Evolutionary conservation across 2,329 filamentous ascomycete species (phyloP).

Genomic region (Dryadomyces sulphureus): DNA sequence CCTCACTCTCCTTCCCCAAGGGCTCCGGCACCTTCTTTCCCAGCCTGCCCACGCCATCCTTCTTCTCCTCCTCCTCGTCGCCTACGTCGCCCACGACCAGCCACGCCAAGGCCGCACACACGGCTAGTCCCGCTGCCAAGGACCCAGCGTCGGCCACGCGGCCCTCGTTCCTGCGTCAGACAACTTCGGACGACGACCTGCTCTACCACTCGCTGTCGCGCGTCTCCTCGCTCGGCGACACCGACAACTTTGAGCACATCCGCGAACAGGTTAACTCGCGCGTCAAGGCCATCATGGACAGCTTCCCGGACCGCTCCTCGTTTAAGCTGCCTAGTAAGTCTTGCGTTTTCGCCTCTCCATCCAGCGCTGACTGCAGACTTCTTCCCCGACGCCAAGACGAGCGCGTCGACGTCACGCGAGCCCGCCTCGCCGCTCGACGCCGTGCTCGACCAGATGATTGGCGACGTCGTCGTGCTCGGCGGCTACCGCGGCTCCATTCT

Average conservation of each 20-base stretch:
- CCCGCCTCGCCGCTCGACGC: constrained; percentile 22
- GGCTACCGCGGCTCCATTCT: constrained; percentile 87
- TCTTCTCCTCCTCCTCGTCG: constrained; percentile 21
- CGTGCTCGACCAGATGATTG: constrained; percentile 53
- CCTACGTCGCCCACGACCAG: constrained; percentile 8
- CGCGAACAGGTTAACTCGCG: constrained; percentile 77
- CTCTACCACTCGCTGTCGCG: constrained; percentile 62
- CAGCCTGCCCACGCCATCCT: constrained; percentile 20
- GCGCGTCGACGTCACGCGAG: not conserved
- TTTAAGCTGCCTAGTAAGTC: constrained; percentile 45
- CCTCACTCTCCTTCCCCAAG: constrained; percentile 34
- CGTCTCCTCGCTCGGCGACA: constrained; percentile 73
- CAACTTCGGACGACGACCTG: constrained; percentile 65
- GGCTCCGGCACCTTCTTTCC: constrained; percentile 20
- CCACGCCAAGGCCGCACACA: not conserved
- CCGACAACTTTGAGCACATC: constrained; percentile 64
- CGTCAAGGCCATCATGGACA: constrained; percentile 81
- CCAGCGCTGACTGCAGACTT: constrained; percentile 5
- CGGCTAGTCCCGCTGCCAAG: not conserved
- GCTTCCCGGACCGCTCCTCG: constrained; percentile 63
- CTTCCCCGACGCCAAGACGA: constrained; percentile 13
- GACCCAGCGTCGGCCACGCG: not conserved
- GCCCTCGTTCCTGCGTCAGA: constrained; percentile 32
- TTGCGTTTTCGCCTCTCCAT: not conserved
- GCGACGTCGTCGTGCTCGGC: constrained; percentile 77